A percentile compares a stretch with the other conserved stretches of the same genome.
Conservation (phyloP, 345 rosid genomes). For the Eucalyptus decipiens region DNA sequence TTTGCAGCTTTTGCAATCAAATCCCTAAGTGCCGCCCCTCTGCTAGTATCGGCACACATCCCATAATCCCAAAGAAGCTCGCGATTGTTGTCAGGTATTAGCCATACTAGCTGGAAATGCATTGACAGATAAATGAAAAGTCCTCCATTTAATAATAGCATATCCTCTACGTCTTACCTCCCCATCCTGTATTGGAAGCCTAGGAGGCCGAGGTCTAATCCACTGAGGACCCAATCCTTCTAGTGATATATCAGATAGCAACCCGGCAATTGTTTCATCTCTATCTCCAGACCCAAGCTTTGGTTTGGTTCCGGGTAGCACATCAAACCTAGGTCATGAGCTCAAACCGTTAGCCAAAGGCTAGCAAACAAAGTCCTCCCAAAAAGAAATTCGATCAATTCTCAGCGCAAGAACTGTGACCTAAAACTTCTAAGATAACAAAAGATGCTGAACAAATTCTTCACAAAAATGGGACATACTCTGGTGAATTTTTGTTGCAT, state of each 20-base stretch:
- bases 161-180: slow-evolving; percentile 32
- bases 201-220: slow-evolving; percentile 85
- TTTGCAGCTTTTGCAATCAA: slow-evolving; percentile 75
- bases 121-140: background rate
- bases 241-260: slow-evolving; percentile 32
- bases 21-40: slow-evolving; percentile 84
- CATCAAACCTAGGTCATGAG: slow-evolving; percentile 51
- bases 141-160: background rate
- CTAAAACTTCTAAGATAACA: background rate
- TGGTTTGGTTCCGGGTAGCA: slow-evolving; percentile 57
- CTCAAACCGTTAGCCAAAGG: background rate
- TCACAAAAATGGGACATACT: slow-evolving; percentile 36
- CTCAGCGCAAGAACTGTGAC: background rate
- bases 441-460: background rate
- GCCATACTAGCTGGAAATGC: slow-evolving; percentile 71
- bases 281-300: slow-evolving; percentile 88
- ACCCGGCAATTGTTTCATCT: slow-evolving; percentile 48
- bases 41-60: slow-evolving; percentile 99
- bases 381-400: background rate
- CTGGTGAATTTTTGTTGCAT: slow-evolving; percentile 61
- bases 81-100: slow-evolving; percentile 86
- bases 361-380: background rate
- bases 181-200: slow-evolving; percentile 61
- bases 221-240: slow-evolving; percentile 61
- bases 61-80: slow-evolving; percentile 97